Conservation (phyloP, 495 filamentous ascomycete species). For the Hypoxylon fragiforme region DNA sequence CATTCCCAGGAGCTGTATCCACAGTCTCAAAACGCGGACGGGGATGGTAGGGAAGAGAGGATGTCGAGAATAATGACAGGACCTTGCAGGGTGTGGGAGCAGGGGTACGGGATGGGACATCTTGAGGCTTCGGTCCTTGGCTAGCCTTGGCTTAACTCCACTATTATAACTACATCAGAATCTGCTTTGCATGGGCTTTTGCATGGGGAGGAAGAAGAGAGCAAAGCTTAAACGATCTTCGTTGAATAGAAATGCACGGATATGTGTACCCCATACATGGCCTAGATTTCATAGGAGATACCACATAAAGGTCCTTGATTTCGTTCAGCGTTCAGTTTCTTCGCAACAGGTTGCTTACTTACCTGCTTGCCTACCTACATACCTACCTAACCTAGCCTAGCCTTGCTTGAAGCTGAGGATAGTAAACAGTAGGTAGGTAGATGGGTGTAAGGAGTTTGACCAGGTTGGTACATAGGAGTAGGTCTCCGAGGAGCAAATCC, state of each 20-base stretch:
- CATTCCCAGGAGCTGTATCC: slow-evolving; percentile 45
- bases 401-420: slow-evolving; percentile 1
- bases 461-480: no score
- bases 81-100: slow-evolving; percentile 32
- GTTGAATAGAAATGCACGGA: slow-evolving; percentile 3
- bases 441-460: background rate
- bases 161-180: slow-evolving; percentile 5
- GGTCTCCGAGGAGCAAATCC: no score
- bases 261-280: slow-evolving; percentile 3
- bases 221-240: slow-evolving; percentile 25
- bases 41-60: slow-evolving; percentile 39
- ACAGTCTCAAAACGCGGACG: slow-evolving; percentile 50
- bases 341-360: background rate
- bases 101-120: slow-evolving; percentile 32
- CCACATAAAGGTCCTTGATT: slow-evolving; percentile 1
- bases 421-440: slow-evolving; percentile 4
- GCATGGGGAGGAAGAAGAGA: slow-evolving; percentile 9
- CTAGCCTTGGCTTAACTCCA: slow-evolving; percentile 14
- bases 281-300: no score
- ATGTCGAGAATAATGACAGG: slow-evolving; percentile 41
- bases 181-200: no score
- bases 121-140: slow-evolving; percentile 29
- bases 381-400: background rate
- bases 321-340: background rate
- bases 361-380: background rate